Evolutionary conservation across 345 rosid genomes (phyloP).

Genomic region (Fremontodendron californicum): DNA sequence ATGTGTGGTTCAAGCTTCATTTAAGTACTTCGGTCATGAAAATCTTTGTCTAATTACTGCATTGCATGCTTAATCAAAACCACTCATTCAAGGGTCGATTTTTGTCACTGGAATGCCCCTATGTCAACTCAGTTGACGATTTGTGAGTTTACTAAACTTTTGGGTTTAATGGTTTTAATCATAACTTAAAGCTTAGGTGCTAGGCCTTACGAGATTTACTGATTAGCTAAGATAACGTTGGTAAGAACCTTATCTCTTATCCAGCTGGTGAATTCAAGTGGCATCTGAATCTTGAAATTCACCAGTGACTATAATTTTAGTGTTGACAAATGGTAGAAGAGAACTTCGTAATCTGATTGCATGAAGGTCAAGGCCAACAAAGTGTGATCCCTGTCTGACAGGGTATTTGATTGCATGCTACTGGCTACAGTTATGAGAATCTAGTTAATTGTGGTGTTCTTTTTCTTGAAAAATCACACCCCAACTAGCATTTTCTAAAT

Average conservation of each 20-base stretch:
- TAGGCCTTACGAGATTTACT: neutral
- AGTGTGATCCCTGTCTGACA: neutral
- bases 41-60: slow-evolving; percentile 19
- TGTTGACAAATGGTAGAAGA: neutral
- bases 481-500: neutral
- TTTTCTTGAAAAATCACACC: neutral
- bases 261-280: neutral
- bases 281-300: neutral
- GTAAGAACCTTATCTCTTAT: neutral
- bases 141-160: neutral
- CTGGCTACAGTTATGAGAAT: neutral
- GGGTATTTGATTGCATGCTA: neutral
- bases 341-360: neutral
- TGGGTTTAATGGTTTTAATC: slow-evolving; percentile 7
- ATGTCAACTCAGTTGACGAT: slow-evolving; percentile 18
- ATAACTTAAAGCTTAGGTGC: neutral
- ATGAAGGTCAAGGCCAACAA: neutral
- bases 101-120: slow-evolving; percentile 13
- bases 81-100: slow-evolving; percentile 7
- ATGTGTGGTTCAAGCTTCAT: slow-evolving; percentile 7
- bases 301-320: neutral
- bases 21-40: slow-evolving; percentile 1
- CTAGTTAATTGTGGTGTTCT: neutral
- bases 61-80: slow-evolving; percentile 8
- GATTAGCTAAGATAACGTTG: neutral